A percentile compares a stretch with the other conserved stretches of the same genome.
Conservation (phyloP, 495 filamentous ascomycete genomes). For the Aspergillus saccharolyticus region DNA sequence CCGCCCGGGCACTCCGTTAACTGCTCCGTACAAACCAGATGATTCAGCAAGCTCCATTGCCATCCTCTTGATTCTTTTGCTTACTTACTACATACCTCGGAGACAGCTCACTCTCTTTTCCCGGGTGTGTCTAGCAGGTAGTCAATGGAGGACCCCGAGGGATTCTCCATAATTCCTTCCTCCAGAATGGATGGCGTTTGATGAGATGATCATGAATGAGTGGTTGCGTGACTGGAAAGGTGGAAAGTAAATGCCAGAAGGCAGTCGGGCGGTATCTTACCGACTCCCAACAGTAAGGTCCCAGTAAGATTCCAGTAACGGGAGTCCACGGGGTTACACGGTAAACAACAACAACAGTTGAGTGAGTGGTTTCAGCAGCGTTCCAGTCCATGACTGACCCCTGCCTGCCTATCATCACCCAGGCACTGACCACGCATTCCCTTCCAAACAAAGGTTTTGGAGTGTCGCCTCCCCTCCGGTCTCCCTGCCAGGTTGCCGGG, state of each 20-base stretch:
- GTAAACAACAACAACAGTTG: not conserved
- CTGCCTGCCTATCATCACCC: slow-evolving; percentile 5
- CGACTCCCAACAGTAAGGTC: not conserved
- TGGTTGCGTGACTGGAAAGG: not conserved
- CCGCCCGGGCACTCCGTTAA: not conserved
- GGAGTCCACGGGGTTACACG: not conserved
- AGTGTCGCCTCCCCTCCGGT: not conserved
- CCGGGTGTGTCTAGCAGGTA: not conserved
- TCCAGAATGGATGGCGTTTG: not conserved
- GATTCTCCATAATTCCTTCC: too few species aligned
- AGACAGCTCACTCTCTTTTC: not conserved
- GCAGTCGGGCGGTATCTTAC: too few species aligned
- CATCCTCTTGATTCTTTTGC: slow-evolving; percentile 1
- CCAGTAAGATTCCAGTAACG: not conserved
- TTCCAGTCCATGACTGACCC: slow-evolving; percentile 1
- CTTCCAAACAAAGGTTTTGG: too few species aligned
- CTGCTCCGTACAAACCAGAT: not conserved
- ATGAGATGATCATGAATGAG: not conserved
- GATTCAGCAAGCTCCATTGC: slow-evolving; percentile 4
- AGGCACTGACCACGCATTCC: slow-evolving; percentile 1
- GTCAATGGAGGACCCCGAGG: not conserved
- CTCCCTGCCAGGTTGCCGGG: slow-evolving; percentile 4
- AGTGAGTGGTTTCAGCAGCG: slow-evolving; percentile 1
- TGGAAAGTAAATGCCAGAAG: too few species aligned
- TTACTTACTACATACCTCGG: not conserved